Base-by-base conservation (phyloP, 1,139 yeast species). In the Sugiyamaella sp. region DNA sequence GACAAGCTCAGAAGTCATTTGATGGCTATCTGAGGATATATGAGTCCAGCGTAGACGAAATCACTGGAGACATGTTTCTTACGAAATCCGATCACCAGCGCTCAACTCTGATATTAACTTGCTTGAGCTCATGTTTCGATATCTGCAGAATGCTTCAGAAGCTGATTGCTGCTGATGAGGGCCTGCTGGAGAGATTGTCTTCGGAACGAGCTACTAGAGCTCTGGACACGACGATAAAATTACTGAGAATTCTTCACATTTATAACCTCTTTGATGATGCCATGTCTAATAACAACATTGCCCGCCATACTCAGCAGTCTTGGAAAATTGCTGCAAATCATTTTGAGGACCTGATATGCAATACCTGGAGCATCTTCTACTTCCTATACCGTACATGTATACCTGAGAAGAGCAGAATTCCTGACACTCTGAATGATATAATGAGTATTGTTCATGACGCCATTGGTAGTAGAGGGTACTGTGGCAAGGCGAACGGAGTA, bases 401-500 rank as follows among this genome's bases (percentile, higher is more conserved):
- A 8, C 63, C 67, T 1, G 61, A 52, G 12, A 63, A 57, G 4
- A 54, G 55, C 27, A 51, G 60, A 27, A 54, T 62, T 4, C 61
- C 64, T 0, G 64, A 63, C 33, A 46, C 63, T 17, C 61, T 77
- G 43, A 69, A 77, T 52, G 80, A 81, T 41, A 68, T 85, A 24
- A 67, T 86, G 21, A 76, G 82, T 45, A 68, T 78, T 9, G 68
- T 89, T 1, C 99, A 93, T 66, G 83, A 81, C 10, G 86, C 89
- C 49, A 69, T 90, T 6, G 97, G 97, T 0, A 66, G 73, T 1
- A 73, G 89, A 42, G 78, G 80, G 6, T 79, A 86, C 55, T 93
- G 99, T 71, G 85, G 82, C 52, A 71, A 81, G 5, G 78, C 85
- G 0, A 68, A 77, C 39, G 95, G 96, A 0, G 67, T 75, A 3